A percentile compares a stretch with the other conserved stretches of the same genome.
phyloP scores from a whole-genome alignment of 129 eudicot species.

The Calendula officinalis region DNA sequence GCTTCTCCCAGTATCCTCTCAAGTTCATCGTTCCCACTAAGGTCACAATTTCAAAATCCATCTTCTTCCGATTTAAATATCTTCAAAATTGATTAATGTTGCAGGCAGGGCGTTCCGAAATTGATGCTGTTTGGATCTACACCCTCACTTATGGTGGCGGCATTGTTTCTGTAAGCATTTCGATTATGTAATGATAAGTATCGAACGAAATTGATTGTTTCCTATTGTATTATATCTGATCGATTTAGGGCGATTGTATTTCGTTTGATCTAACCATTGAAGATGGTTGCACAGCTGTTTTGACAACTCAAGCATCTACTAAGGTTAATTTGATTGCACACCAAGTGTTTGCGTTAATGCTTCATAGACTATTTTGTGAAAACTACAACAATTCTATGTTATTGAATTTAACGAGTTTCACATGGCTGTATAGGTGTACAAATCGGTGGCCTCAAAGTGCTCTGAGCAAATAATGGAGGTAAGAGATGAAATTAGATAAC shows the following conservation, averaged over 20 bases:
- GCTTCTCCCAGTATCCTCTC: slow-evolving; percentile 84
- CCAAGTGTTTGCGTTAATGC: slow-evolving; percentile 23
- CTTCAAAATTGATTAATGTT: neutral
- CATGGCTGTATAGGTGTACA: slow-evolving; percentile 58
- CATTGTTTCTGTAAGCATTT: slow-evolving; percentile 72
- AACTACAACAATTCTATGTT: neutral
- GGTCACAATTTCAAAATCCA: slow-evolving; percentile 27
- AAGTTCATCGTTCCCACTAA: slow-evolving; percentile 85
- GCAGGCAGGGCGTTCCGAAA: slow-evolving; percentile 69
- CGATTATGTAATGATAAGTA: neutral
- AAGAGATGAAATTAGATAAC: slow-evolving; percentile 15
- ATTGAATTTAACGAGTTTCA: slow-evolving; percentile 3
- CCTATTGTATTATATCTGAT: neutral
- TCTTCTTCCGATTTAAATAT: neutral
- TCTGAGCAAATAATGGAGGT: slow-evolving; percentile 88
- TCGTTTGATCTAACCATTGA: slow-evolving; percentile 53
- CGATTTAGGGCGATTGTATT: slow-evolving; percentile 68
- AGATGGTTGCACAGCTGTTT: slow-evolving; percentile 86
- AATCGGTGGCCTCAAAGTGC: slow-evolving; percentile 66
- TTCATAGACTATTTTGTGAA: neutral
- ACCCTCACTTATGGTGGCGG: slow-evolving; percentile 95
- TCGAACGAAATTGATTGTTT: neutral
- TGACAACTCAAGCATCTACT: slow-evolving; percentile 96
- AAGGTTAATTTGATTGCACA: slow-evolving; percentile 47
- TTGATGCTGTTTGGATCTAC: slow-evolving; percentile 94